Base-by-base conservation (phyloP, 116 monocot species). In the Iris pallida region DNA sequence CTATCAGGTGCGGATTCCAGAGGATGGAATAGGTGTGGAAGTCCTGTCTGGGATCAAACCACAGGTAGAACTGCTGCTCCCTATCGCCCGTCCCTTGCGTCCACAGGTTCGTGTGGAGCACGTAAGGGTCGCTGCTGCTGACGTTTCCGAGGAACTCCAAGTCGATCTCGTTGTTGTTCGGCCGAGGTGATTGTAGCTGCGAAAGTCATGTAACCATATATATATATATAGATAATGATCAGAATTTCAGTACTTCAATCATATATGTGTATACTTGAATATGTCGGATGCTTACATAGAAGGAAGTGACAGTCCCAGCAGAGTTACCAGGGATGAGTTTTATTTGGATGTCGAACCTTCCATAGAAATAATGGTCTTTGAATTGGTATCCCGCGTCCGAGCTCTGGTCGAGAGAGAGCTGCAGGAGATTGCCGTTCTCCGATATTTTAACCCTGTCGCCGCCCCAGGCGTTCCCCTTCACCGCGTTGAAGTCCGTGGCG, bases 11-110 rank as follows among this genome's bases (percentile, higher is more conserved):
- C 12, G 65, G 65, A 20, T 65, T 65, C 65, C 65, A 65, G 17
- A 65, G 65, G 8, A 65, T 18, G 5, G 65, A 49, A 19, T 65
- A 65, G 19, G 65, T 65, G 65, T 65, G 65, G 18, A 65, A 65
- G 11, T 65, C 65, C 47, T 16, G 17, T 15, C 18, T 65, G 47
- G 65, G 65, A 20, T 65, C 65, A 20, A 65, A 65, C 65, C 65
- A 65, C 4, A 65, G 65, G 20, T 65, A 65, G 49, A 65, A 65
- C 65, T 65, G 65, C 48, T 47, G 46, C 65, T 65, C 65, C 12
- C 48, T 47, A 48, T 65, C 48, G 9, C 65, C 65, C 9, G 47
- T 65, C 18, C 65, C 65, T 20, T 49, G 65, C 8, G 65, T 49
- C 47, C 18, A 65, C 8, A 65, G 8, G 12, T 65, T 65, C 47